Evolutionary conservation across 139 green algal genomes (phyloP), one percentile per base, ranked within the genome.

Genomic region (Auxenochlorella pyrenoidosa): DNA sequence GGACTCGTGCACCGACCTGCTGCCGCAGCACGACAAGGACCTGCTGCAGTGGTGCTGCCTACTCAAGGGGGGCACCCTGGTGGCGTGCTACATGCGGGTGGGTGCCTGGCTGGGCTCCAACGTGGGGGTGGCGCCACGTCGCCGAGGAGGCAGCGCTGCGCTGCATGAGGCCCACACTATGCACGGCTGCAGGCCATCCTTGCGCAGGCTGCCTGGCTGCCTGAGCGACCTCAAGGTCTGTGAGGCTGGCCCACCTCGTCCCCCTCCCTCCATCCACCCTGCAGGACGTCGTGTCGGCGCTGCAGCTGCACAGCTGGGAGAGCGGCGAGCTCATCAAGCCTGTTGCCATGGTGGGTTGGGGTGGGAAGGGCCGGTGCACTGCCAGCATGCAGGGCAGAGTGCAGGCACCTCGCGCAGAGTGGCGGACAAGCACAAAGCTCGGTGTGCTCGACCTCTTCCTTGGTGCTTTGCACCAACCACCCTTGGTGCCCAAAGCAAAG

Each of bases 11-110:
- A 51, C 73, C 28, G 94, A 98, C 75, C 79, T 98, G 59, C 73
- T 99, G 24, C 87, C 95, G 15, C 83, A 98, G 89, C 94, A 98
- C 87, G 36, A 83, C 19, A 92, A 91, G 70, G 94, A 98, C 75
- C 89, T 97, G 43, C 89, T 96, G 84, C 86, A 96, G 78, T 95
- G 93, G 89, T 86, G 86, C 38, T 34, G 24, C n/a, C 84, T 89
- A 18, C 73, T 94, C 26, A 84, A 88, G 90, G 94, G 95, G 0
- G 95, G 97, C 79, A 77, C 87, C 0, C 82, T 98, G 88, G 90
- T 98, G 65, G 51, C 93, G 21, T 94, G 94, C 80, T 97, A 95
- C 84, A 88, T 97, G 65, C 81, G 81, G 38, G 70, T 76, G 70
- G 21, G 70, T 43, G 70, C 13, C 10, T 40, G 66, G 34, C 21